phyloP scores from a whole-genome alignment of 106 monocot species.

The Hemerocallis citrina region DNA sequence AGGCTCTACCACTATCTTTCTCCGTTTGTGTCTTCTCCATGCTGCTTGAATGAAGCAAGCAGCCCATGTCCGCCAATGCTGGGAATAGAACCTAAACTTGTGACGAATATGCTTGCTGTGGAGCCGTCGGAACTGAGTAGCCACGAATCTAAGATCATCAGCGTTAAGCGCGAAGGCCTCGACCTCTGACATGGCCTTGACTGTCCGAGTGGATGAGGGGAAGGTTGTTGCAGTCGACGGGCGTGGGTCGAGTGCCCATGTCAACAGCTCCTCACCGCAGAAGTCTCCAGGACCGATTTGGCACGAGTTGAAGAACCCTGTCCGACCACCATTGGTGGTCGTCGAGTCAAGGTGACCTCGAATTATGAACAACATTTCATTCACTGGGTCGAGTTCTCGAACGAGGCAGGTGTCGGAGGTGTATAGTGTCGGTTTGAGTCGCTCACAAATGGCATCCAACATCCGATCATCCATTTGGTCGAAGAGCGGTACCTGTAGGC shows the following conservation, averaged over 20 bases:
- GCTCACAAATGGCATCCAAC: constrained; percentile 83
- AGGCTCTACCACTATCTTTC: constrained; percentile 11
- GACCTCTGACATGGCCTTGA: constrained; percentile 60
- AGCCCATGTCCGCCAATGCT: constrained; percentile 85
- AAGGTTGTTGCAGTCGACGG: constrained; percentile 15
- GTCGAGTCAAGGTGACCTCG: constrained; percentile 65
- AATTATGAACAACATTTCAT: constrained; percentile 79
- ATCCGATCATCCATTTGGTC: constrained; percentile 86
- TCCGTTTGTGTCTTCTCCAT: constrained; percentile 50
- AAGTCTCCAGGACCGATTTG: constrained; percentile 70
- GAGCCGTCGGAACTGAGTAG: constrained; percentile 62
- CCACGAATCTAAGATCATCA: constrained; percentile 69
- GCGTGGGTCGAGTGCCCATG: constrained; percentile 78
- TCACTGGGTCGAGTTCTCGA: constrained; percentile 69
- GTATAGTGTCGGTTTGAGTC: constrained; percentile 62
- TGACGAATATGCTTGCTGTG: constrained; percentile 77
- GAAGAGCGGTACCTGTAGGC: constrained; percentile 64
- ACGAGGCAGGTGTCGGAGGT: constrained; percentile 47
- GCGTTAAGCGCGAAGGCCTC: constrained; percentile 71
- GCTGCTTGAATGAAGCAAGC: constrained; percentile 84
- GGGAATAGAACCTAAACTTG: constrained; percentile 83
- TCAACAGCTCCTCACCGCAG: constrained; percentile 85
- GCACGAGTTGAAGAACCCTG: constrained; percentile 68
- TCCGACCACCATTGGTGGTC: constrained; percentile 80
- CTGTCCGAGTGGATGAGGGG: constrained; percentile 71